Base-by-base conservation (phyloP, 495 filamentous ascomycete genomes). In the Aspergillus sclerotiicarbonarius region DNA sequence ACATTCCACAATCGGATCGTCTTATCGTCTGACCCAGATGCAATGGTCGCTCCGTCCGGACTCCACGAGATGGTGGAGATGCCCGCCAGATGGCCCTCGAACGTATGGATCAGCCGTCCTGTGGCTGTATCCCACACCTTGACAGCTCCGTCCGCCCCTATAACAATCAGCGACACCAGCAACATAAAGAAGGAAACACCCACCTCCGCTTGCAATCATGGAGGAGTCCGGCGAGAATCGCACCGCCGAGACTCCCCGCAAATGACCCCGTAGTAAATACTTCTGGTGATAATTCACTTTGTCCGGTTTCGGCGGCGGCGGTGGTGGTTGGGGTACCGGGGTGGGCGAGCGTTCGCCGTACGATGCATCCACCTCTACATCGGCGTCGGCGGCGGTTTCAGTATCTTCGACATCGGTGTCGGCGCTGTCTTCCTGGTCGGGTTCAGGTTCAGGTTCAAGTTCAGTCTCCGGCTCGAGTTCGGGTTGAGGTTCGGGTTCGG, bases 21-120 rank as follows among this genome's bases (percentile, higher is more conserved):
- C 70, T 98, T 98, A 79, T 98, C 94, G 70, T 98, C 94, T 25
- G 89, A 92, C 9, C 94, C 94, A 16, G 91, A 92, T 0, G 92
- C 95, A 46, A 98, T 80, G 3, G 86, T 89, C 62, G 85, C 81
- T 39, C 87, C 90, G 71, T 96, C 91, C 2, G 95, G 93, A 49
- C 85, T 83, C 94, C 94, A 98, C 31, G 92, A 87, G 20, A 98
- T 78, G 25, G 90, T 91, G 0, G 90, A 93, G 12, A 98, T 83
- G 58, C 94, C 94, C 1, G 94, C 91, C 59, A 96, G 81, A 75
- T 98, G 94, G 25, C 91, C 94, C 65, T 95, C 87, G n/a, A 98
- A 82, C 0, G 90, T 94, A 62, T 96, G 87, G 56, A 91, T 80
- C 62, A 90, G 84, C 65, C 81, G 82, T 35, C 92, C 93, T 4